A percentile compares a stretch with the other conserved stretches of the same genome.
phyloP scores from a whole-genome alignment of 352 stramenopile species.

The Pythium volutum region DNA sequence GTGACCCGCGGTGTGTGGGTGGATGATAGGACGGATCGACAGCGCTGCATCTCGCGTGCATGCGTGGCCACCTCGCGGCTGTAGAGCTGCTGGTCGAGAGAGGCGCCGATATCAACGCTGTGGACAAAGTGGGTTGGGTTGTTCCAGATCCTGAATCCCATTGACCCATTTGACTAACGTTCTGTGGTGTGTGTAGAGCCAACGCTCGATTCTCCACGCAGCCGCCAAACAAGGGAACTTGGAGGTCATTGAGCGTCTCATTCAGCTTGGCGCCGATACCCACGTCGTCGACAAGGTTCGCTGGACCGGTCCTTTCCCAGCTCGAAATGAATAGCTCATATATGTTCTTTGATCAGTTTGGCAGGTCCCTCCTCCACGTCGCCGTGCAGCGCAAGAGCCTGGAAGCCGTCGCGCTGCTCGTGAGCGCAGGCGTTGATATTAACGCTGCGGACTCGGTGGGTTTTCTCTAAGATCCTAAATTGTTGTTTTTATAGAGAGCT shows the following conservation, averaged over 20 bases:
- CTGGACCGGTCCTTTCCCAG: no score
- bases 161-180: no score
- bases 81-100: conserved; percentile 7
- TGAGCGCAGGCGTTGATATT: conserved; percentile 13
- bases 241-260: conserved; percentile 13
- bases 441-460: conserved; percentile 16
- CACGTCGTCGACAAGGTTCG: conserved; percentile 17
- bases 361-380: conserved; percentile 16
- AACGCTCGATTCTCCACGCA: conserved; percentile 9
- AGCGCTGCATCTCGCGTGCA: conserved; percentile 11
- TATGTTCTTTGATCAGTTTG: conserved; percentile 2
- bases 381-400: conserved; percentile 18
- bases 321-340: neutral
- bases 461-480: no score
- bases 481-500: no score
- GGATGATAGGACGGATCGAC: conserved; percentile 20
- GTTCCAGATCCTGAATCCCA: no score
- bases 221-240: conserved; percentile 13
- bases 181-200: conserved; percentile 1
- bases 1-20: no score
- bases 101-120: conserved; percentile 7
- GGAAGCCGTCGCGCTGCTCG: neutral
- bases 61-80: conserved; percentile 6
- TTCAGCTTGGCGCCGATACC: conserved; percentile 8
- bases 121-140: conserved; percentile 11